phyloP scores from a whole-genome alignment of 208 protist genomes.

The Herpetomonas tarakana region DNA sequence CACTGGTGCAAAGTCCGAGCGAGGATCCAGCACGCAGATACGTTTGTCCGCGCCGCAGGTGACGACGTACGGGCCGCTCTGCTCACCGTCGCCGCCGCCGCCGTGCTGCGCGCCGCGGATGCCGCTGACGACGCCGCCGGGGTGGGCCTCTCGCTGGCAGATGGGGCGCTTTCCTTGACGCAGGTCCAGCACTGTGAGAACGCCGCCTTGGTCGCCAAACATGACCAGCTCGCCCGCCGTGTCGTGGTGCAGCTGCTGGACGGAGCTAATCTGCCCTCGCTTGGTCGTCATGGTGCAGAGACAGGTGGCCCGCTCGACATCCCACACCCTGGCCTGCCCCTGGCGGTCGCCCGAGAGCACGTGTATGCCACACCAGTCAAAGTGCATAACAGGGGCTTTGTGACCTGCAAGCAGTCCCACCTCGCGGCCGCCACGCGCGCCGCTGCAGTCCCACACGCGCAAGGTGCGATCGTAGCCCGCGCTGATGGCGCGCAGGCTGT shows the following conservation, averaged over 20 bases:
- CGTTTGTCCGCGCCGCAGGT: constrained; percentile 79
- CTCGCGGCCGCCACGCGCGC: constrained; percentile 23
- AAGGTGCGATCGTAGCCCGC: constrained; percentile 86
- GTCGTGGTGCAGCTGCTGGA: constrained; percentile 41
- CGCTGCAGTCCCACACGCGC: constrained; percentile 66
- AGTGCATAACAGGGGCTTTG: constrained; percentile 73
- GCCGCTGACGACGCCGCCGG: constrained; percentile 65
- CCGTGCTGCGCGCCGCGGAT: constrained; percentile 21
- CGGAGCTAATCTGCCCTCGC: constrained; percentile 63
- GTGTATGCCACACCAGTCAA: constrained; percentile 56
- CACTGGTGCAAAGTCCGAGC: constrained; percentile 35
- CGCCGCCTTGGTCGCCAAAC: constrained; percentile 76
- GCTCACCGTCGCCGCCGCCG: constrained; percentile 22
- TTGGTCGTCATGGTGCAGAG: constrained; percentile 46
- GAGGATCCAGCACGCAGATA: constrained; percentile 66
- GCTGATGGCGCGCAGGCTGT: constrained; percentile 47
- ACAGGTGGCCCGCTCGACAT: constrained; percentile 55
- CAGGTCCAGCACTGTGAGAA: constrained; percentile 61
- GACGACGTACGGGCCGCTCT: constrained; percentile 61
- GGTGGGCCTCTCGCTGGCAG: constrained; percentile 56
- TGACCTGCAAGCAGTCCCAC: constrained; percentile 67
- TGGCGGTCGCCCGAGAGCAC: constrained; percentile 80
- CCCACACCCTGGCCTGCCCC: constrained; percentile 74
- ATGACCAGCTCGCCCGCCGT: constrained; percentile 33
- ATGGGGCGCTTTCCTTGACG: constrained; percentile 43